Base-by-base conservation (phyloP, 1,139 yeast species). In the Pichia sp. region DNA sequence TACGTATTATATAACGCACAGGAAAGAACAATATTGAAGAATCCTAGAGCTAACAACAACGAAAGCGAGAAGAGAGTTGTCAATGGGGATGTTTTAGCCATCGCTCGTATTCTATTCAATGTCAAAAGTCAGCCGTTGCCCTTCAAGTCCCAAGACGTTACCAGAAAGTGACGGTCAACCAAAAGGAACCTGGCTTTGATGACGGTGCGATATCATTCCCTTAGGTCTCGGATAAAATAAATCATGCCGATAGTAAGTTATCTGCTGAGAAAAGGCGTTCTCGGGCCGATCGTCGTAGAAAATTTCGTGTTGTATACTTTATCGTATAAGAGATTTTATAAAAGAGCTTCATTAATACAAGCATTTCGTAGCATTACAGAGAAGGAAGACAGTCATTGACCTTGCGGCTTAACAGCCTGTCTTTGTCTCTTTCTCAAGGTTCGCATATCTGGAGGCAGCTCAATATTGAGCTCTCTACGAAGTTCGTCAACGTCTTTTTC, bases 401-500 rank as follows among this genome's bases (percentile, higher is more conserved):
- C 44, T 5, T 41, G 20, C 14, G n/a, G 44, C 44, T 41, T 45
- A 10, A 9, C n/a, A 24, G 33, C 36, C 24, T 16, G 46, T 48
- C 24, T 49, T 42, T 31, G 49, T 58, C 61, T 48, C 59, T 68
- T 78, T 71, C 96, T 75, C 65, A 90, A 73, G 46, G 72, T 74
- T 60, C 97, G 77, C 71, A 90, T 80, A 66, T 90, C 92, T 3
- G 97, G 96, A 0, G 89, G 84, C 58, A 72, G 75, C 57, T 83
- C 87, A 55, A 87, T 81, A 17, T 90, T 88, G 64, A 92, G 74
- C 56, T 86, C 86, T n/a, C 63, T 60, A 62, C 97, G 80, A 53
- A 93, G 73, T 63, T 85, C 91, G 58, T 83, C 75, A 14, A 90
- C 81, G 67, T 91, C 93, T 58, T 77, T 76, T 36, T 84, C 87